Base-by-base conservation (phyloP, 805 yeast genomes). In the Candida boidinii region DNA sequence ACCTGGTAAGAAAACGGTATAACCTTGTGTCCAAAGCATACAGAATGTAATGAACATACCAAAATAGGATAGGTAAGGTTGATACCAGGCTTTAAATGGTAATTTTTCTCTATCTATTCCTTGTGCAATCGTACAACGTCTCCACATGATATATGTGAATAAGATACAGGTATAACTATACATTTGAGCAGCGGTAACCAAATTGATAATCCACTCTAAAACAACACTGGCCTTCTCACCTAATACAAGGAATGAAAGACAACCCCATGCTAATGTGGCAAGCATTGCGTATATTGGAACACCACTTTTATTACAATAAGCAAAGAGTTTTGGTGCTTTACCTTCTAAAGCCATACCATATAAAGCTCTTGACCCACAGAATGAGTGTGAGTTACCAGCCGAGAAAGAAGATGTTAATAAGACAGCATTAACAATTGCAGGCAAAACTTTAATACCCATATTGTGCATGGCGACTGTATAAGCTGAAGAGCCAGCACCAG, bases 101-200 rank as follows among this genome's bases (percentile, higher is more conserved):
- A 79, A 56, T 7, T 45, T 50, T 23, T 37, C 36, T 30, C 72
- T 61, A 49, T 63, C 68, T 16, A 70, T 42, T 13, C 66, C 65
- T 44, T 82, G 85, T 1, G 62, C 69, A 26, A 54, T 46, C 39
- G 73, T 66, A 1, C 80, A 86, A 33, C 69, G 62, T 48, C n/a
- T n/a, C n/a, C n/a, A n/a, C n/a, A n/a, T n/a, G 19, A 78, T 42
- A 49, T 75, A 82, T 14, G 80, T 71, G 25, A 68, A 53, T 41
- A 74, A 62, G 46, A 81, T 72, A 35, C 68, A 64, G 33, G 66
- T 67, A 58, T 74, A 79, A 51, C 74, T 78, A 45, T 68, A 70
- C 46, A 77, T 65, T 48, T 78, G 85, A 18, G 82, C 78, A 21
- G 75, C 74, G 4, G 90, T 79, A 37, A 78, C 76, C 38, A 83